Evolutionary conservation across 352 stramenopile species (phyloP).

Genomic region (Pythium sukuiense): DNA sequence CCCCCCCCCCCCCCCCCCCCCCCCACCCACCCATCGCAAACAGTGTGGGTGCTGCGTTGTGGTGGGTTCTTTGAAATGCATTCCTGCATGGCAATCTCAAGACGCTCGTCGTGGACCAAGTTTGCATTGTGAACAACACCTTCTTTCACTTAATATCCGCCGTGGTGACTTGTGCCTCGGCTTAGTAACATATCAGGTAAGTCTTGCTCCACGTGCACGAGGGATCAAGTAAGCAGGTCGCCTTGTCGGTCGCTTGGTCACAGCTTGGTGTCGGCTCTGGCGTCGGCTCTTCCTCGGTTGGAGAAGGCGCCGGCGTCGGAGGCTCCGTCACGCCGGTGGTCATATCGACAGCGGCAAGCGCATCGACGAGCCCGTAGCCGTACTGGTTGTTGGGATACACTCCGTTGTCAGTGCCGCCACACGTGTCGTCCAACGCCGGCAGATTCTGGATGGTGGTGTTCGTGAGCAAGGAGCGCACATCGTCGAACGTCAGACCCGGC

Average conservation of each 20-base stretch:
- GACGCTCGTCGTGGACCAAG: too few species aligned
- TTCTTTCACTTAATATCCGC: too few species aligned
- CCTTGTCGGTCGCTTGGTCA: not conserved
- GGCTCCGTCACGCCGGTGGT: not conserved
- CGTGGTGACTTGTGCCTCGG: too few species aligned
- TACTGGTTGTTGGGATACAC: slow-evolving; percentile 33
- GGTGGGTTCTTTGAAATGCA: too few species aligned
- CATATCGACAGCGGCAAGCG: not conserved
- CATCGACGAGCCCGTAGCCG: slow-evolving; percentile 30
- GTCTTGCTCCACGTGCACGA: slow-evolving; percentile 4
- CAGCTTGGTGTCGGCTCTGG: not conserved
- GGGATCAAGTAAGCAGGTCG: not conserved
- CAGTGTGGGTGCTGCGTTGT: too few species aligned
- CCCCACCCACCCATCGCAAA: too few species aligned
- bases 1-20: too few species aligned
- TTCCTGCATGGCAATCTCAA: too few species aligned
- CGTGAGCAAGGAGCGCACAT: slow-evolving; percentile 4
- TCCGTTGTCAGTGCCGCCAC: slow-evolving; percentile 18
- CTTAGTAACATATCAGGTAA: slow-evolving; percentile 1
- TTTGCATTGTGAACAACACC: too few species aligned
- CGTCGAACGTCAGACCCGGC: slow-evolving; percentile 14
- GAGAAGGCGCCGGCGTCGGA: not conserved
- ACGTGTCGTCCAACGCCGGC: slow-evolving; percentile 3
- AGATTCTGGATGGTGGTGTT: not conserved
- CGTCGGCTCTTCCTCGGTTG: not conserved